Base-by-base conservation (phyloP, 2,329 filamentous ascomycete species). In the Penicillium fuscoglaucum region DNA sequence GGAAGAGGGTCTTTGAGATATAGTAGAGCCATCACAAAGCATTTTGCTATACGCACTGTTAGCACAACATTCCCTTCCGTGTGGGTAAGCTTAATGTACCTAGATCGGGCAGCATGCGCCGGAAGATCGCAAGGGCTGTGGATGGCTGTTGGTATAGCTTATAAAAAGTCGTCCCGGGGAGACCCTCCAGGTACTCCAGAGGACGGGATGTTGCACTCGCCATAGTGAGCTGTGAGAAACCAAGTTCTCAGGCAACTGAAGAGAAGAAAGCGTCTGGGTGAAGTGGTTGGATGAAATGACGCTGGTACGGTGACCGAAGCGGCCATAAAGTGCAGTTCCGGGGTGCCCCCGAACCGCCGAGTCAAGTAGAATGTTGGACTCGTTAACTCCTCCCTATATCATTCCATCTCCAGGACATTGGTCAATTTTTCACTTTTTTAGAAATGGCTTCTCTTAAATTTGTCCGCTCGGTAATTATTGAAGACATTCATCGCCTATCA, bases 61-160 rank as follows among this genome's bases (percentile, higher is more conserved):
- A 60, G 61, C 65, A 17, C 29, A 48, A 19, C 17, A 13, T 37
- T 60, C 40, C 53, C 31, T 55, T 50, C 17, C 24, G 47, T 12
- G 31, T 50, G 41, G 19, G 24, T 55, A 48, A 61, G 66, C 58
- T 59, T 50, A 54, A 68, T 80, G 70, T 82, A 93, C 90, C 91
- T 61, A 98, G 79, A 71, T 96, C 90, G 58, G 95, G 91, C 58
- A 99, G 84, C 92, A 99, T 97, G 79, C 95, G 93, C 66, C 95
- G 87, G 75, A 98, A 98, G 70, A 99, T 93, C 66, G 95, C 95
- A 65, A 99, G 87, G 39, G 93, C 90, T 1, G 95, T 96, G 43
- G 93, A 96, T 31, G 95, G 95, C 81, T 97, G 93, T 79, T 93
- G 90, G 82, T 99, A 99, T 46, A 99, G 84, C 76, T 91, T 90